A percentile compares a stretch with the other conserved stretches of the same genome.
Evolutionary conservation across 2,329 filamentous ascomycete genomes (phyloP).

Genomic region (Ceratocystis cubensis): DNA sequence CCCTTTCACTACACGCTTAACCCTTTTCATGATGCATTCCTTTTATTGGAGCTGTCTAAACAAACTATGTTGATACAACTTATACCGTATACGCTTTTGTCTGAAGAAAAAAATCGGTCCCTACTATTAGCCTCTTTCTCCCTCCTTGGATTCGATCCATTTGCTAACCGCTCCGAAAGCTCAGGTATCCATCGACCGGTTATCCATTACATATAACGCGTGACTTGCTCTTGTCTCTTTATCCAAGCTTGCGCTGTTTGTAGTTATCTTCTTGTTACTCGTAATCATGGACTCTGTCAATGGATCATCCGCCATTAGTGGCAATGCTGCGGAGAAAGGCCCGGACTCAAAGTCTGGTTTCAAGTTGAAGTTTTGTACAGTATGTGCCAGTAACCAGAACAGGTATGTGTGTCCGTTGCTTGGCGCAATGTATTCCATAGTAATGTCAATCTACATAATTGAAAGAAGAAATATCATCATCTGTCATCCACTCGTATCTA

Average conservation of each 20-base stretch:
- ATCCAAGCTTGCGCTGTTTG: constrained; percentile 19
- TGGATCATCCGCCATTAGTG: constrained; percentile 6
- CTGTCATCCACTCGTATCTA: constrained; percentile 24
- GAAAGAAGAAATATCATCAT: not conserved
- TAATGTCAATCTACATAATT: constrained; percentile 1
- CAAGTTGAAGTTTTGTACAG: constrained; percentile 93
- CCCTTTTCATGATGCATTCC: constrained; percentile 34
- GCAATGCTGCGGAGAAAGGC: constrained; percentile 31
- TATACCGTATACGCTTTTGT: constrained; percentile 43
- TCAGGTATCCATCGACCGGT: constrained; percentile 2
- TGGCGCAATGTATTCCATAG: constrained; percentile 13
- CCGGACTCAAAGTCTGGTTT: constrained; percentile 39
- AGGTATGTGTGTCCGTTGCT: constrained; percentile 43
- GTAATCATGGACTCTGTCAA: constrained; percentile 9
- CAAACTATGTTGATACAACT: constrained; percentile 47
- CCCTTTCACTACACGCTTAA: not conserved
- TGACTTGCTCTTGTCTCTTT: constrained; percentile 14
- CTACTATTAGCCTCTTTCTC: not conserved
- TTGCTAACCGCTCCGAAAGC: constrained; percentile 14
- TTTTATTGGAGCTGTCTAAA: constrained; percentile 69
- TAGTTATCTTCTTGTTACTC: constrained; percentile 5
- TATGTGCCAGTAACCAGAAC: constrained; percentile 98
- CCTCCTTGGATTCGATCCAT: constrained; percentile 21
- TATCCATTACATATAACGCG: constrained; percentile 4
- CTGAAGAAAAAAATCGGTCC: constrained; percentile 26